Evolutionary conservation across 2,329 filamentous ascomycete genomes (phyloP).

Genomic region (Neurospora sp.): DNA sequence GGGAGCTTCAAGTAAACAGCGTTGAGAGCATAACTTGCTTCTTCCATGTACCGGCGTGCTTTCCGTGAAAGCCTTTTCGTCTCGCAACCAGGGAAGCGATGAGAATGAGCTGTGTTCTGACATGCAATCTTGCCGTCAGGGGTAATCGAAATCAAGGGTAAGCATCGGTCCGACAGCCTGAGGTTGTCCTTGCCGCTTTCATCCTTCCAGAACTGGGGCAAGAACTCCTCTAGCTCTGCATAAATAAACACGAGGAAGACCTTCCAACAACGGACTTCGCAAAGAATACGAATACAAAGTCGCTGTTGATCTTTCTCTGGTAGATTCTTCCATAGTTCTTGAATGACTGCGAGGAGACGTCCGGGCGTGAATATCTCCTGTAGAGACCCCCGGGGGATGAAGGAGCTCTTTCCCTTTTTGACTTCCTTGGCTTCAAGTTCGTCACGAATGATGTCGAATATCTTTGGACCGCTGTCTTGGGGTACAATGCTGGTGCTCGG

Average conservation of each 20-base stretch:
- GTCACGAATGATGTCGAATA: background rate
- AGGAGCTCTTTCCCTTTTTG: background rate
- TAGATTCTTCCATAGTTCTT: background rate
- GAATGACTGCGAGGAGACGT: background rate
- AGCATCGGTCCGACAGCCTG: background rate
- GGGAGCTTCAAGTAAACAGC: background rate
- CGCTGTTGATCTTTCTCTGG: background rate
- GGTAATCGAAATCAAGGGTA: background rate
- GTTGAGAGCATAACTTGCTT: background rate
- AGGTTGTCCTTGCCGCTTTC: background rate
- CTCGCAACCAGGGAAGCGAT: fast-evolving
- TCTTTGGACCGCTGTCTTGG: background rate
- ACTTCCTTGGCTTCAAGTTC: background rate
- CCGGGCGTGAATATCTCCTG: background rate
- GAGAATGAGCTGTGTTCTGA: background rate
- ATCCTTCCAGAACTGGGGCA: background rate
- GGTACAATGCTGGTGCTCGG: background rate
- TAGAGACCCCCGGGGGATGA: background rate
- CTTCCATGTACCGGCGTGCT: background rate
- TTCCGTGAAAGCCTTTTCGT: fast-evolving
- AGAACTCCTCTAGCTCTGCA: background rate
- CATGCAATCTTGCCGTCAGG: background rate
- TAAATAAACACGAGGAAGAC: background rate
- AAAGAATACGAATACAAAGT: background rate
- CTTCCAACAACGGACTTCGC: background rate